Percentiles rank a stretch among this genome's conserved stretches.
These are phyloP conservation scores for Solidago caesia DNA, from an alignment of 129 eudicot species.

Conservation along the genomic window DNA sequence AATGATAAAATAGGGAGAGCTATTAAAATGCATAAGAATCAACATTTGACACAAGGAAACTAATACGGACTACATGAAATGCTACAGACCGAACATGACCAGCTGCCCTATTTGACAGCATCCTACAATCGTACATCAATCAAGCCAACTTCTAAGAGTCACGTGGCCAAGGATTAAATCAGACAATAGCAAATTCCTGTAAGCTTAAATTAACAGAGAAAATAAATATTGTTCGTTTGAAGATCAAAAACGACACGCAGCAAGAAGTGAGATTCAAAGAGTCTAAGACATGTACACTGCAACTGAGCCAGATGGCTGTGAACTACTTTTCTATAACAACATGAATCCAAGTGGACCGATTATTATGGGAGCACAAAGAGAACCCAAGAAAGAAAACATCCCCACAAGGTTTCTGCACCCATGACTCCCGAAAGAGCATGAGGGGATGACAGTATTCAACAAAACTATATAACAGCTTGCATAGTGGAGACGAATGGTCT, in stretches of 20 bases:
- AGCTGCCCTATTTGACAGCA: conserved; percentile 3
- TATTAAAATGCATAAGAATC: conserved; percentile 42
- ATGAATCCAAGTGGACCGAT: not conserved
- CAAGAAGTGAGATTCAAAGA: not conserved
- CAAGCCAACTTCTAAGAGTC: not conserved
- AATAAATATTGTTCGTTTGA: not conserved
- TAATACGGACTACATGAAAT: conserved; percentile 11
- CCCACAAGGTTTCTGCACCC: not conserved
- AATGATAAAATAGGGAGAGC: conserved; percentile 58
- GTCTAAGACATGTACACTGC: not conserved
- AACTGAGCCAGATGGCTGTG: not conserved
- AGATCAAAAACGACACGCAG: not conserved
- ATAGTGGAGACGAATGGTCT: too few species aligned
- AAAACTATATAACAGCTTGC: not conserved
- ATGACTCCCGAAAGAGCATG: not conserved
- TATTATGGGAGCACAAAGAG: not conserved
- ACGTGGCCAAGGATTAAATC: not conserved
- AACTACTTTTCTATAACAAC: not conserved
- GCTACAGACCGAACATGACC: conserved; percentile 7
- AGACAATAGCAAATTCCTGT: conserved; percentile 5
- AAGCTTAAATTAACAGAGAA: not conserved
- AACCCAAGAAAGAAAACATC: not conserved
- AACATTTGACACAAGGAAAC: conserved; percentile 29
- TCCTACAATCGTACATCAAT: not conserved
- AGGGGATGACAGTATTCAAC: not conserved